A percentile compares a stretch with the other conserved stretches of the same genome.
Conservation (phyloP, 2,329 filamentous ascomycete genomes). For the Bipolaris oryzae region DNA sequence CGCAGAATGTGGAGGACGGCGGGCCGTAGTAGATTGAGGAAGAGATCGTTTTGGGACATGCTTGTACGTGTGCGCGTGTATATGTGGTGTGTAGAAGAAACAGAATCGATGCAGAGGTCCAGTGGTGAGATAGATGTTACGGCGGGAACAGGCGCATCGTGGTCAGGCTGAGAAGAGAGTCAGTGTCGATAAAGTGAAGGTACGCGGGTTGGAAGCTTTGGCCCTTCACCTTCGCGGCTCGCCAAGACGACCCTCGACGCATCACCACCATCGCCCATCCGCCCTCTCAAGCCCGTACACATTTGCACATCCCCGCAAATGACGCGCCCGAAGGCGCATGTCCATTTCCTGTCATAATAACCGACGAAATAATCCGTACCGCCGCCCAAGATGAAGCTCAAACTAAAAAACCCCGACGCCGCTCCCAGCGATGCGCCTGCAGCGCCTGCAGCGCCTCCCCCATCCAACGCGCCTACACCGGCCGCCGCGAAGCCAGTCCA, state of each 20-base stretch:
- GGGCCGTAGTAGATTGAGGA: slow-evolving; percentile 83
- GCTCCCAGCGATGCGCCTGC: slow-evolving; percentile 25
- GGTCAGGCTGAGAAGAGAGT: slow-evolving; percentile 4
- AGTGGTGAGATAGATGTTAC: slow-evolving; percentile 19
- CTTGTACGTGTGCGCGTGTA: slow-evolving; percentile 17
- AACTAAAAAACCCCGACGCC: slow-evolving; percentile 35
- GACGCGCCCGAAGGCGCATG: slow-evolving; percentile 18
- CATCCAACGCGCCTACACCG: slow-evolving; percentile 22
- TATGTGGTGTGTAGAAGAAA: not conserved
- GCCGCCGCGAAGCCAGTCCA: slow-evolving; percentile 23
- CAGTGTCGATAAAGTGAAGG: slow-evolving; percentile 18
- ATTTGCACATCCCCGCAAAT: slow-evolving; percentile 14
- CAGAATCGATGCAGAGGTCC: slow-evolving; percentile 25
- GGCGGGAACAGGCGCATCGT: slow-evolving; percentile 32
- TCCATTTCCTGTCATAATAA: not conserved
- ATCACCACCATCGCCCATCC: slow-evolving; percentile 12
- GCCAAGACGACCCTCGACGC: slow-evolving; percentile 23
- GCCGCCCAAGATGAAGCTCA: slow-evolving; percentile 39
- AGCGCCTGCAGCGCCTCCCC: slow-evolving; percentile 26
- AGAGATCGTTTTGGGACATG: slow-evolving; percentile 55
- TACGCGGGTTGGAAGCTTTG: slow-evolving; percentile 26
- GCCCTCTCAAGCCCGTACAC: slow-evolving; percentile 1
- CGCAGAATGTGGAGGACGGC: slow-evolving; percentile 89
- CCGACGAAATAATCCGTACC: not conserved
- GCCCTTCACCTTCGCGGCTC: slow-evolving; percentile 20